Conservation (phyloP, 257 asterid species). For the Plantago major region DNA sequence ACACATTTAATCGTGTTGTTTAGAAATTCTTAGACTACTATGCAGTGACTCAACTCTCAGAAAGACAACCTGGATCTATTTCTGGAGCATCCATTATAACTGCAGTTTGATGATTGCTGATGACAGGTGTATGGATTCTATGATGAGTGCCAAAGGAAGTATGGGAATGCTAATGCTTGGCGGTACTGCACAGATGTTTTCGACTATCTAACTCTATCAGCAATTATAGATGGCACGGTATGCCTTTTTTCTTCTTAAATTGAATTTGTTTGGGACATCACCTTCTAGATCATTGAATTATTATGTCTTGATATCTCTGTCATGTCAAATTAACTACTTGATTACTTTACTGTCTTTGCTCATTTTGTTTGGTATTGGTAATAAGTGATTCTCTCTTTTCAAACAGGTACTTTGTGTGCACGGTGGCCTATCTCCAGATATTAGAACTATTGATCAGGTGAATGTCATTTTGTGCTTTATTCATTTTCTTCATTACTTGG, state of each 20-base stretch:
- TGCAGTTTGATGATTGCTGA: constrained; percentile 13
- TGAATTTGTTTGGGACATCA: neutral
- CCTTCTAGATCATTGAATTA: constrained; percentile 9
- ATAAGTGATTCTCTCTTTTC: constrained; percentile 13
- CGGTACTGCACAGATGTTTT: constrained; percentile 99
- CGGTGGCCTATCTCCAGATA: constrained; percentile 97
- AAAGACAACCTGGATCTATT: constrained; percentile 8
- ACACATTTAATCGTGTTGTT: neutral
- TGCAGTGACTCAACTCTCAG: neutral
- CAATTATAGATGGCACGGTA: constrained; percentile 96
- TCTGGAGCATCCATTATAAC: constrained; percentile 16
- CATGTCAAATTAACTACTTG: neutral
- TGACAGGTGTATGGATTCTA: constrained; percentile 94
- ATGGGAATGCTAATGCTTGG: constrained; percentile 99
- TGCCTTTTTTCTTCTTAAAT: constrained; percentile 17
- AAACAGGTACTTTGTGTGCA: constrained; percentile 93
- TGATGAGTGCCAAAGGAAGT: constrained; percentile 97
- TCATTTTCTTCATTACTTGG: neutral
- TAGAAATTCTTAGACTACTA: neutral
- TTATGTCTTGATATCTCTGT: constrained; percentile 5
- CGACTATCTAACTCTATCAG: constrained; percentile 91
- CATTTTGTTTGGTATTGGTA: constrained; percentile 14
- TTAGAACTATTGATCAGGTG: constrained; percentile 97
- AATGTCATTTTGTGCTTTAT: neutral
- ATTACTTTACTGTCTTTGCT: neutral